phyloP scores from a whole-genome alignment of 2,329 filamentous ascomycete species.

The Colletotrichum liaoningense region DNA sequence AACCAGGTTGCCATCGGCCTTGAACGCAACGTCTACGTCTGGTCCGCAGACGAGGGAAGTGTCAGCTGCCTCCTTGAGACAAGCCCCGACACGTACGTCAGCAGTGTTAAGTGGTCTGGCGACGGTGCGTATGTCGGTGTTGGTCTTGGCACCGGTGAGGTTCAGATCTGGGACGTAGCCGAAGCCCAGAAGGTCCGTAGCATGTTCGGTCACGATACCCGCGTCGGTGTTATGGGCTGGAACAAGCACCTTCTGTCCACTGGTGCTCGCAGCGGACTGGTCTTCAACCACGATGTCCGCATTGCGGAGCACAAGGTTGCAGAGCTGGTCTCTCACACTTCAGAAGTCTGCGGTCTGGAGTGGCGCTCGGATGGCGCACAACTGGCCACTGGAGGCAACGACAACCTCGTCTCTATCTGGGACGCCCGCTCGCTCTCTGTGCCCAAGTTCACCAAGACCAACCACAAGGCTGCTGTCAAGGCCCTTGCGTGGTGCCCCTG shows the following conservation, averaged over 20 bases:
- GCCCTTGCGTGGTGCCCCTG: slow-evolving; percentile 98
- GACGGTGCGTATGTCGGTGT: slow-evolving; percentile 97
- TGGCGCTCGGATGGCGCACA: slow-evolving; percentile 97
- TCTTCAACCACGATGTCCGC: slow-evolving; percentile 99
- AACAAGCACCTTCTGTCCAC: slow-evolving; percentile 98
- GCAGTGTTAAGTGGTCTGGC: slow-evolving; percentile 98
- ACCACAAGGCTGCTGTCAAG: slow-evolving; percentile 99
- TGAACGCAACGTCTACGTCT: slow-evolving; percentile 97
- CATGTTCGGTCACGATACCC: slow-evolving; percentile 97
- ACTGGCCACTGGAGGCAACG: slow-evolving; percentile 96
- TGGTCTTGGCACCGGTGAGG: slow-evolving; percentile 92
- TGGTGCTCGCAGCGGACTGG: slow-evolving; percentile 91
- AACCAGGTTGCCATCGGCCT: slow-evolving; percentile 99
- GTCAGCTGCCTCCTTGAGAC: slow-evolving; percentile 93
- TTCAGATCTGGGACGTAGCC: slow-evolving; percentile 99
- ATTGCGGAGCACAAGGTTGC: slow-evolving; percentile 98
- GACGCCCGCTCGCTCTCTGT: slow-evolving; percentile 92
- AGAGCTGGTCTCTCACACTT: slow-evolving; percentile 96
- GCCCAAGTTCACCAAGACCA: slow-evolving; percentile 99
- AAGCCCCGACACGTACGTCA: slow-evolving; percentile 90
- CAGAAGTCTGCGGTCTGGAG: slow-evolving; percentile 97
- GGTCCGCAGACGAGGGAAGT: slow-evolving; percentile 93
- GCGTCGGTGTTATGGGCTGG: slow-evolving; percentile 98
- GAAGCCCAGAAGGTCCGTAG: slow-evolving; percentile 95
- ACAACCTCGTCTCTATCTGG: slow-evolving; percentile 99